Percentiles rank a stretch among this genome's conserved stretches.
These are phyloP conservation scores for Pseudonitzschia pungens DNA, from an alignment of 108 stramenopile genomes.

Conservation along the genomic window DNA sequence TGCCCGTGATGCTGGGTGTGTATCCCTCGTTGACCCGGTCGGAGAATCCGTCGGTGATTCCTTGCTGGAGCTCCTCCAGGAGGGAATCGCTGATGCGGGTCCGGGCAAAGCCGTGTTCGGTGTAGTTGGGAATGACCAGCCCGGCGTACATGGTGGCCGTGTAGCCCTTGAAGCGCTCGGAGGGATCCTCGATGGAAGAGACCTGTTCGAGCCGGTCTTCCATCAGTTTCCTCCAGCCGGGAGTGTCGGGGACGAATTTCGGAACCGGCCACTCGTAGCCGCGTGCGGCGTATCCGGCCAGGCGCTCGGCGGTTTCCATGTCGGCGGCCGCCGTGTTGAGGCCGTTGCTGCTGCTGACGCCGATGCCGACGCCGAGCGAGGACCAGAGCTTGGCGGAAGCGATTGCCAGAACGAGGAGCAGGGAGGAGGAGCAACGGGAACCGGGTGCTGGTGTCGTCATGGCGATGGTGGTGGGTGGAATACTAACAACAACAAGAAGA, in stretches of 20 bases:
- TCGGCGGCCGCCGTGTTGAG: neutral
- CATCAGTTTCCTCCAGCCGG: conserved; percentile 43
- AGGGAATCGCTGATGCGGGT: conserved; percentile 33
- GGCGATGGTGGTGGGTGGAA: too few species aligned
- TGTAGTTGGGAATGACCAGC: conserved; percentile 38
- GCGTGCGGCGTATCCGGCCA: conserved; percentile 39
- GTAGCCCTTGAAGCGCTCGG: conserved; percentile 39
- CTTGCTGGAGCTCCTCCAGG: conserved; percentile 22
- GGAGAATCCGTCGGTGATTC: neutral
- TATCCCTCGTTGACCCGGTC: conserved; percentile 17
- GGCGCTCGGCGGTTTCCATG: conserved; percentile 22
- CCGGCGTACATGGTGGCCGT: conserved; percentile 32
- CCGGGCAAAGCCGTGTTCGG: conserved; percentile 45
- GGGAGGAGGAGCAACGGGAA: too few species aligned
- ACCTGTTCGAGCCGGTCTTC: conserved; percentile 40
- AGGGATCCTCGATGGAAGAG: conserved; percentile 22
- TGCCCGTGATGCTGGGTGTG: conserved; percentile 22
- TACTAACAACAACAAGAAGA: too few species aligned
- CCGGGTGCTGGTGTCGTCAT: too few species aligned
- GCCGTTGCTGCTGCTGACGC: neutral
- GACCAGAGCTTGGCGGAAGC: too few species aligned
- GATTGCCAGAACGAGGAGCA: too few species aligned
- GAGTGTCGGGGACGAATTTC: conserved; percentile 38
- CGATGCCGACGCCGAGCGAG: too few species aligned
- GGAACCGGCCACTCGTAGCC: conserved; percentile 52